Conservation (phyloP, 1,284 basidiomycete species). For the Malassezia pachydermatis region DNA sequence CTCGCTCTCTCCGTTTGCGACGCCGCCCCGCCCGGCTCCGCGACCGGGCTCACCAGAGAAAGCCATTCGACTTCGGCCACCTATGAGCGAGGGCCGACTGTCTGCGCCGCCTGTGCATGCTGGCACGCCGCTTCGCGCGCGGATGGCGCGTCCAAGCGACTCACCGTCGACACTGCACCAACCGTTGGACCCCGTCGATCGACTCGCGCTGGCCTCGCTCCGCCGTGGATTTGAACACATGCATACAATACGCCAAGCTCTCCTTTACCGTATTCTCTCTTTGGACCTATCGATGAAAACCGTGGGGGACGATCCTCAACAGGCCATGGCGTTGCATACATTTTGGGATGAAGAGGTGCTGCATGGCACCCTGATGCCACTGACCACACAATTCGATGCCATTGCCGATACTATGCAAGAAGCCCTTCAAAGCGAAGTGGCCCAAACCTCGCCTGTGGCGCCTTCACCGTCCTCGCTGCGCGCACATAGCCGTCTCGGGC, state of each 20-base stretch:
- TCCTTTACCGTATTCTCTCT: constrained; percentile 30
- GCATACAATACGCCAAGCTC: constrained; percentile 26
- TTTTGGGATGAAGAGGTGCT: constrained; percentile 15
- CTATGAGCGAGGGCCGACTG: neutral
- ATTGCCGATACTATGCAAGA: neutral
- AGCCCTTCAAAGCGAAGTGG: constrained; percentile 1
- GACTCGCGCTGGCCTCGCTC: constrained; percentile 27
- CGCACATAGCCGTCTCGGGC: constrained; percentile 27
- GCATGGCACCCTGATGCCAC: constrained; percentile 2
- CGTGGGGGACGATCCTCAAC: too few relatives aligned
- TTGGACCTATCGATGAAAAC: constrained; percentile 21
- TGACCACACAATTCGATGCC: neutral
- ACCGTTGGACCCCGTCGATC: constrained; percentile 14
- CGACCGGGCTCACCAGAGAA: too few relatives aligned
- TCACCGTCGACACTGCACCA: neutral
- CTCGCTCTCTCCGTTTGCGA: neutral
- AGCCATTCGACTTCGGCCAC: too few relatives aligned
- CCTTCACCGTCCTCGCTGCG: neutral
- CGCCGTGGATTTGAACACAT: constrained; percentile 34
- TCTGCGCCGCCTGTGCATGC: neutral
- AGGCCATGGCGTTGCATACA: neutral
- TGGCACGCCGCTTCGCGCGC: neutral
- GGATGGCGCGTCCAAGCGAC: neutral
- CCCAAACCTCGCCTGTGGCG: neutral
- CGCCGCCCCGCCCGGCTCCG: neutral